phyloP scores from a whole-genome alignment of 129 eudicot species.

The Artemisia annua region DNA sequence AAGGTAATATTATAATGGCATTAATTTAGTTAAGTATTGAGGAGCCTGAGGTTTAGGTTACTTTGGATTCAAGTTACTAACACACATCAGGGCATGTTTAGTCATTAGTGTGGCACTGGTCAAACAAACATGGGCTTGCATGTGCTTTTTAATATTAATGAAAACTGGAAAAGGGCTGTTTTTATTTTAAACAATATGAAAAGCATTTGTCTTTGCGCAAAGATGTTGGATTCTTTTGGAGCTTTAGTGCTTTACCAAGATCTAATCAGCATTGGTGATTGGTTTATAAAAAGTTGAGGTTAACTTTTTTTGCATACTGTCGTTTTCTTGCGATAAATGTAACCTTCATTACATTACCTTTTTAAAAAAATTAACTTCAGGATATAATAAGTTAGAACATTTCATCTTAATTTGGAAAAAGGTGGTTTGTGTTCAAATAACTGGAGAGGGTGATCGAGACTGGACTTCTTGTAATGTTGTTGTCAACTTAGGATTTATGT shows the following conservation, averaged over 20 bases:
- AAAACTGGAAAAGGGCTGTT: background rate
- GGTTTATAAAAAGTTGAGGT: background rate
- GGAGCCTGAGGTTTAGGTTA: slow-evolving; percentile 26
- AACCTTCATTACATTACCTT: too few relatives aligned
- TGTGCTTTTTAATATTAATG: slow-evolving; percentile 13
- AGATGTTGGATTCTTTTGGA: slow-evolving; percentile 30
- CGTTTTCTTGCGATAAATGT: background rate
- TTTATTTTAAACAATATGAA: slow-evolving; percentile 11
- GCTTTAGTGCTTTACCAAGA: slow-evolving; percentile 32
- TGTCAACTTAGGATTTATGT: too few relatives aligned
- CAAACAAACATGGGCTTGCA: slow-evolving; percentile 28
- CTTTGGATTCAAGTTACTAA: slow-evolving; percentile 19
- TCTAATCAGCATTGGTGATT: slow-evolving; percentile 16
- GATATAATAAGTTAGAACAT: too few relatives aligned
- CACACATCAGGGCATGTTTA: slow-evolving; percentile 10
- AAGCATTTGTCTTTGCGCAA: slow-evolving; percentile 29
- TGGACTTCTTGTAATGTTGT: too few relatives aligned
- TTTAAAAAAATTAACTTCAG: too few relatives aligned
- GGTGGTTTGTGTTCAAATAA: too few relatives aligned
- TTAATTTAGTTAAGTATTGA: background rate
- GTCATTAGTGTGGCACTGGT: slow-evolving; percentile 20
- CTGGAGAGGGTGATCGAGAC: too few relatives aligned
- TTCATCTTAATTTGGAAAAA: too few relatives aligned
- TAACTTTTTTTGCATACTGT: slow-evolving; percentile 2
- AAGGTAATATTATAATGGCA: background rate